Conservation (phyloP, 2,329 filamentous ascomycete species). For the Torrubiella hemipterigena region DNA sequence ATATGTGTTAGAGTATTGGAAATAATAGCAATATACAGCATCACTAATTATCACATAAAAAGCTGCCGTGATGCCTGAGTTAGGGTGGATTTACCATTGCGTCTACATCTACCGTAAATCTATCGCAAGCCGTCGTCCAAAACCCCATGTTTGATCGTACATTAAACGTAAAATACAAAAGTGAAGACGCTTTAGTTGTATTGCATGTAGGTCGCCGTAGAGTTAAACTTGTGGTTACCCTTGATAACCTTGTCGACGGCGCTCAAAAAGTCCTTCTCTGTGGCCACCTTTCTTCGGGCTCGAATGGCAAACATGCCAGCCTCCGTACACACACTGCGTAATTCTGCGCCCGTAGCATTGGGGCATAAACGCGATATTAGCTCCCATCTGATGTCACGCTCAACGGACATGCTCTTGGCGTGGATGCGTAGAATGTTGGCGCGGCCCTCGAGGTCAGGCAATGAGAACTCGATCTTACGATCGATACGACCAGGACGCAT, state of each 20-base stretch:
- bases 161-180: constrained; percentile 17
- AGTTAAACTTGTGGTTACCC: constrained; percentile 98
- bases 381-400: constrained; percentile 98
- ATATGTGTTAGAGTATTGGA: background rate
- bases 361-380: constrained; percentile 94
- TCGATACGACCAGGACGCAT: constrained; percentile 97
- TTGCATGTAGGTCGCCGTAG: constrained; percentile 94
- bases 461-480: constrained; percentile 96
- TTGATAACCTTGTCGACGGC: constrained; percentile 99
- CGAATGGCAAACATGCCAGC: constrained; percentile 98
- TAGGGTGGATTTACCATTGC: constrained; percentile 3
- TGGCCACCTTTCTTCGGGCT: constrained; percentile 88
- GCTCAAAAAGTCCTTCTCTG: constrained; percentile 96
- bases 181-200: constrained; percentile 67
- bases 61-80: too few relatives aligned
- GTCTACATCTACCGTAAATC: constrained; percentile 1
- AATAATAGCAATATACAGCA: background rate
- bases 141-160: constrained; percentile 18
- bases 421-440: constrained; percentile 97
- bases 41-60: too few relatives aligned
- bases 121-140: constrained; percentile 10
- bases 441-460: constrained; percentile 92
- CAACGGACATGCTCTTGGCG: constrained; percentile 98
- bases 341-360: constrained; percentile 91
- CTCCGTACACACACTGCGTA: constrained; percentile 94